These are phyloP conservation scores for Metarhizium album DNA, from an alignment of 2,329 filamentous ascomycete genomes.

Conservation along the genomic window DNA sequence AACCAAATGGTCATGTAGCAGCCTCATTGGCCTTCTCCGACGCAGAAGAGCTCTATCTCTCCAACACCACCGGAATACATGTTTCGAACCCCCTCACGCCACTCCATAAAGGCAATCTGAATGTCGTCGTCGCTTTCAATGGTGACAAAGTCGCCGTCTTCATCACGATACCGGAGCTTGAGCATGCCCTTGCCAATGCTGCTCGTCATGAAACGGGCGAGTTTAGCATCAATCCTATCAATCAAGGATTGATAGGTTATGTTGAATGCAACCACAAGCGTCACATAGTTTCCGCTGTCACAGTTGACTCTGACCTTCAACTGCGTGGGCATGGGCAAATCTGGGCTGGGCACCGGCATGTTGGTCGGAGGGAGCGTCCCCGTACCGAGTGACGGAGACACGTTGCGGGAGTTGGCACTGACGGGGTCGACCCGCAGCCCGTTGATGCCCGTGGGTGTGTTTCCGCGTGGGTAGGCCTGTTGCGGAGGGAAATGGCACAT, in stretches of 20 bases:
- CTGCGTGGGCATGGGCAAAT: conserved; percentile 56
- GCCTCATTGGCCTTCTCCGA: conserved; percentile 32
- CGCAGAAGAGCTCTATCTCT: conserved; percentile 82
- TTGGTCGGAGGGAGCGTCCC: conserved; percentile 15
- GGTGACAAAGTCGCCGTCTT: conserved; percentile 85
- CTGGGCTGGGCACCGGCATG: conserved; percentile 28
- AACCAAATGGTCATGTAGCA: neutral
- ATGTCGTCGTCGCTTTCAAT: conserved; percentile 96
- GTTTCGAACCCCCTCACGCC: conserved; percentile 59
- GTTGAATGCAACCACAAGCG: conserved; percentile 90
- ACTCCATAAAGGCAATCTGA: conserved; percentile 88
- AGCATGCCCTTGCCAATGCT: conserved; percentile 75
- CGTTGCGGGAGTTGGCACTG: conserved; percentile 29
- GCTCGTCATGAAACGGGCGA: conserved; percentile 74
- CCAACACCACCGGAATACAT: conserved; percentile 60
- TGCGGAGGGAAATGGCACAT: conserved; percentile 48
- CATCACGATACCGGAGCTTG: conserved; percentile 81
- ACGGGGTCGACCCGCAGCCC: conserved; percentile 28
- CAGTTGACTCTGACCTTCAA: conserved; percentile 94
- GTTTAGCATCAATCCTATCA: conserved; percentile 91
- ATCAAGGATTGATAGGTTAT: conserved; percentile 90
- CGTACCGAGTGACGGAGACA: conserved; percentile 35
- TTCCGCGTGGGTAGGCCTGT: conserved; percentile 40
- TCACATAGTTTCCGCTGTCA: conserved; percentile 76
- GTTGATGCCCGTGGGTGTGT: conserved; percentile 23